Conservation (phyloP, 1,139 yeast genomes). For the Saccharomyces hybrid region DNA sequence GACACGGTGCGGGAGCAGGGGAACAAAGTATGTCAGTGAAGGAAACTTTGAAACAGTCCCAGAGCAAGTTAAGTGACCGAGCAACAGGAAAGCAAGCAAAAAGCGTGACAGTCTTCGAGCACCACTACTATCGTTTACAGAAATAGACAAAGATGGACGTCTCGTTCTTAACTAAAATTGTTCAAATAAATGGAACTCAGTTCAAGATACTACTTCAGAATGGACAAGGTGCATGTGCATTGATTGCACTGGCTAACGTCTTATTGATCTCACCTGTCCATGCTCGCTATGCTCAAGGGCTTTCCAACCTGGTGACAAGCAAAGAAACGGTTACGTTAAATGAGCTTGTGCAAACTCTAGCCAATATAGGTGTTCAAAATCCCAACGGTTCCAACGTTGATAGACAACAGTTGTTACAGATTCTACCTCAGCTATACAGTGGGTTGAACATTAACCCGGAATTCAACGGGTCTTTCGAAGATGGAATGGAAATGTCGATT, state of each 20-base stretch:
- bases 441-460: conserved; percentile 70
- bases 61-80: not conserved
- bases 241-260: conserved; percentile 73
- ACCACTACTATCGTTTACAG: not conserved
- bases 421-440: conserved; percentile 56
- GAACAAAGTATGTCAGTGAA: not conserved
- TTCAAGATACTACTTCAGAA: conserved; percentile 68
- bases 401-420: conserved; percentile 30
- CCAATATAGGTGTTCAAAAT: conserved; percentile 36
- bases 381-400: conserved; percentile 16
- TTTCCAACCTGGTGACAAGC: conserved; percentile 27
- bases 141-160: not conserved
- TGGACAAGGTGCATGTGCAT: conserved; percentile 81
- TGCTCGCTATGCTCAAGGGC: conserved; percentile 20
- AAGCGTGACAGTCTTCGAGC: not conserved
- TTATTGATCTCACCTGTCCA: conserved; percentile 44
- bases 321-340: conserved; percentile 25
- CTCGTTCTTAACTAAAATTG: conserved; percentile 27
- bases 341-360: conserved; percentile 39
- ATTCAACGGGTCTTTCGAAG: conserved; percentile 56
- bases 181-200: conserved; percentile 33
- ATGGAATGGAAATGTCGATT: conserved; percentile 37
- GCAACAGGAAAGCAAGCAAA: not conserved
- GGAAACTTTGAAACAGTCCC: not conserved
- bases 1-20: not conserved